These are phyloP conservation scores for Pisolithus orientalis DNA, from an alignment of 768 basidiomycete species.

Conservation along the genomic window DNA sequence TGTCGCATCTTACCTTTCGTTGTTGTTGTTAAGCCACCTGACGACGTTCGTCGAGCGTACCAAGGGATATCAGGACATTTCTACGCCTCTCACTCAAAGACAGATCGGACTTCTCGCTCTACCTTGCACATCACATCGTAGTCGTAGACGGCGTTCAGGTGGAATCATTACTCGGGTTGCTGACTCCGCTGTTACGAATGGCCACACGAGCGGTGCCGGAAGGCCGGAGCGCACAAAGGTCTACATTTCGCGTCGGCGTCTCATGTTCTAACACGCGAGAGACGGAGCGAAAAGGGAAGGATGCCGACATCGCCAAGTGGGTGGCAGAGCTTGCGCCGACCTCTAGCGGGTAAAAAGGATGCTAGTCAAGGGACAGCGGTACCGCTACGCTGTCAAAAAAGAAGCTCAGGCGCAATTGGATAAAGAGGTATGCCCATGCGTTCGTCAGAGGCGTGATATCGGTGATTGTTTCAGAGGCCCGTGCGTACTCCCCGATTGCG, in stretches of 20 bases:
- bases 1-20: conserved; percentile 63
- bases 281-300: conserved; percentile 51
- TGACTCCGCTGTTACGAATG: conserved; percentile 75
- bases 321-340: conserved; percentile 85
- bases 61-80: conserved; percentile 42
- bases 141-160: conserved; percentile 66
- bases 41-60: conserved; percentile 60
- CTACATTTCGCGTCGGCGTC: neutral
- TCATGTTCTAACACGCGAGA: too few species aligned
- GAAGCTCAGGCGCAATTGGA: conserved; percentile 79
- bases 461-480: conserved; percentile 45
- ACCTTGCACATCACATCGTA: conserved; percentile 63
- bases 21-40: conserved; percentile 60
- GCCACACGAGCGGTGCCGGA: conserved; percentile 61
- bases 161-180: conserved; percentile 59
- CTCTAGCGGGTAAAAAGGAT: conserved; percentile 76
- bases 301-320: conserved; percentile 88
- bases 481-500: conserved; percentile 47
- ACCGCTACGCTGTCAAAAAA: conserved; percentile 57
- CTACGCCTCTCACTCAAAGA: conserved; percentile 67
- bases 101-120: conserved; percentile 78
- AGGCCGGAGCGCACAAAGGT: conserved; percentile 71
- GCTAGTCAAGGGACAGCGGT: conserved; percentile 19
- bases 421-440: conserved; percentile 51
- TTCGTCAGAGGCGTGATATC: conserved; percentile 63